Base-by-base conservation (phyloP, 2,329 filamentous ascomycete genomes). In the Eurotiales sp. region DNA sequence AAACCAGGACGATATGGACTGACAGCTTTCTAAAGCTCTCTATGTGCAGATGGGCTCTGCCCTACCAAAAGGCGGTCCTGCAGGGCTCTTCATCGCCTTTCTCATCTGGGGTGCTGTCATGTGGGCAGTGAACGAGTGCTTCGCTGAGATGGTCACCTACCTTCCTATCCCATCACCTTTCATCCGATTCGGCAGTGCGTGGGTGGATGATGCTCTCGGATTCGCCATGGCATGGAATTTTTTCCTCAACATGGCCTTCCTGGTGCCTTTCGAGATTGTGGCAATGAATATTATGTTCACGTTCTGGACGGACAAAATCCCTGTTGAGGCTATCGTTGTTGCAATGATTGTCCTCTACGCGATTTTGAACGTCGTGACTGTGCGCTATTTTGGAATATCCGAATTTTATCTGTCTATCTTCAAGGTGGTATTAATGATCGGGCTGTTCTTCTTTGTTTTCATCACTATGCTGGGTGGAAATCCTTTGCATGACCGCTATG, bases 71-170 rank as follows among this genome's bases (percentile, higher is more conserved):
- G 70, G 66, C 36, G 71, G 71, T 8, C 69, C 71, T 1, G 68
- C 57, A 8, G 66, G 64, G 22, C 56, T 73, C 22, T 62, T 73
- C 50, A 52, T 73, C 32, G 69, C 68, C 5, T 72, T 45, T 15
- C 25, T 51, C 1, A 51, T 46, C 23, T 51, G 42, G 41, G 42
- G 49, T 21, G 51, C 59, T 8, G 58, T 70, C 30, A 56, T 69
- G 55, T 53, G 68, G 52, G 45, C 61, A 2, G 49, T 46, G 2
- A 51, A 51, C 34, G 42, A 51, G 8, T 51, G 49, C 8, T 39
- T 93, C 3, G 88, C 88, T 55, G 88, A 92, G 68, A 93, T 93
- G 87, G 87, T 88, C 7, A 81, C 88, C 47, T 93, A 87, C 86
- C 69, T 93, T 27, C 89, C 88, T 46, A 77, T 90, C 61, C 80